Conservation (phyloP, 2,329 filamentous ascomycete species). For the Akanthomyces lecanii region DNA sequence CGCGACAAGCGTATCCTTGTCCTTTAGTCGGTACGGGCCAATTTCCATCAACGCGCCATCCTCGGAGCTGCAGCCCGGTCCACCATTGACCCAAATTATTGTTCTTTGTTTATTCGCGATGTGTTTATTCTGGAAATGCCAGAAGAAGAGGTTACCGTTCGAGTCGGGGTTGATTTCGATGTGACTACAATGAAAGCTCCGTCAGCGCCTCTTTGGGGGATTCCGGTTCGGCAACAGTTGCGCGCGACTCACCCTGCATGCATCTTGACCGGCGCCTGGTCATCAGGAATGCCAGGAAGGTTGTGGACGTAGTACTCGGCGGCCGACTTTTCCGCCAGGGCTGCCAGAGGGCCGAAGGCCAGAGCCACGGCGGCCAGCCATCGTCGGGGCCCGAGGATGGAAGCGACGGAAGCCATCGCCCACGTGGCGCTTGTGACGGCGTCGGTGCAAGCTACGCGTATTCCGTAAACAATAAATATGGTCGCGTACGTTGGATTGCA, state of each 20-base stretch:
- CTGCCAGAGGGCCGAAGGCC: constrained; percentile 39
- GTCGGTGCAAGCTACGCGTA: not conserved
- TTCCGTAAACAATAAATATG: not conserved
- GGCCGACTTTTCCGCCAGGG: constrained; percentile 29
- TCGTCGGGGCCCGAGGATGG: constrained; percentile 24
- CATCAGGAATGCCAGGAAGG: constrained; percentile 75
- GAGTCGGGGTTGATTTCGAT: constrained; percentile 81
- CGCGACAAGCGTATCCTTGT: constrained; percentile 65
- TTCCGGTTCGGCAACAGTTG: constrained; percentile 13
- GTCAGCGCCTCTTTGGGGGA: constrained; percentile 22
- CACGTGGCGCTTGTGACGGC: constrained; percentile 8
- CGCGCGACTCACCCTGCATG: constrained; percentile 77
- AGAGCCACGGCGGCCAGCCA: constrained; percentile 33
- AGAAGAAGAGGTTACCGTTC: constrained; percentile 97
- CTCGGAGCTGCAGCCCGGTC: constrained; percentile 94
- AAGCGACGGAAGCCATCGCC: constrained; percentile 12
- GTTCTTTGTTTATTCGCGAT: constrained; percentile 89
- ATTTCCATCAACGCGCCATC: constrained; percentile 96
- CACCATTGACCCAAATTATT: constrained; percentile 95
- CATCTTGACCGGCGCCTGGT: constrained; percentile 81
- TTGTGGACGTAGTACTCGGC: constrained; percentile 87
- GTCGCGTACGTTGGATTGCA: not conserved
- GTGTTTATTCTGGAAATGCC: constrained; percentile 94
- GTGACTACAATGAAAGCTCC: constrained; percentile 55
- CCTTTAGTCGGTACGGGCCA: constrained; percentile 82